Conservation (phyloP, 208 protist species). For the Acanthamoeba divionensis region DNA sequence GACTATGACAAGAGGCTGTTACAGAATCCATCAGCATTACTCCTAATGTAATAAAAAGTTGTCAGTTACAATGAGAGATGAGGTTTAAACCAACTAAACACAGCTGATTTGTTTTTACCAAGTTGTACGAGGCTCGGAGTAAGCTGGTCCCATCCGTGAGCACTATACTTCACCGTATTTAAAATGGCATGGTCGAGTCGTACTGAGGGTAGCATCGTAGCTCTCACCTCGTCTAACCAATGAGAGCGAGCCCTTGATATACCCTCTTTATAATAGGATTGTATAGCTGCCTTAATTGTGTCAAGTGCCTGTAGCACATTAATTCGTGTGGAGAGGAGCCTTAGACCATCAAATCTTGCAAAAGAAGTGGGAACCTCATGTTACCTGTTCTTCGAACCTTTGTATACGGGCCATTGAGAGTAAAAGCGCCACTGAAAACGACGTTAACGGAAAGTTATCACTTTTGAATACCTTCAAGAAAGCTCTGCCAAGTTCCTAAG, state of each 20-base stretch:
- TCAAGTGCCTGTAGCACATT: conserved; percentile 36
- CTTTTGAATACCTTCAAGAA: conserved; percentile 49
- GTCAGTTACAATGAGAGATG: not conserved
- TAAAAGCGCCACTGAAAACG: conserved; percentile 33
- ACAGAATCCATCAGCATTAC: no score
- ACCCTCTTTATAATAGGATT: conserved; percentile 40
- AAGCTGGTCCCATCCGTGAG: conserved; percentile 50
- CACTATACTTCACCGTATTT: not conserved
- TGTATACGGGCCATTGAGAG: conserved; percentile 39
- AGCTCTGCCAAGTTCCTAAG: not conserved
- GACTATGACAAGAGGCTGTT: no score
- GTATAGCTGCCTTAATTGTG: conserved; percentile 45
- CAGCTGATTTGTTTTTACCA: not conserved
- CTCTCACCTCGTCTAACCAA: conserved; percentile 37
- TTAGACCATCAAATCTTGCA: no score
- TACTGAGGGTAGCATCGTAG: conserved; percentile 3
- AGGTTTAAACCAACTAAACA: conserved; percentile 3
- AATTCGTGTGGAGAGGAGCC: no score
- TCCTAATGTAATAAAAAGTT: no score
- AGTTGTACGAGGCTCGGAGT: conserved; percentile 16
- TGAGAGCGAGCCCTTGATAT: not conserved
- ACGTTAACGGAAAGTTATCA: conserved; percentile 33
- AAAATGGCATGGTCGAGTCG: conserved; percentile 7
- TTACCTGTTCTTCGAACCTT: conserved; percentile 11
- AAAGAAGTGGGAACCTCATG: no score